A percentile compares a stretch with the other conserved stretches of the same genome.
Conservation (phyloP, 2,329 filamentous ascomycete genomes). For the Graphiopsis chlorocephala region DNA sequence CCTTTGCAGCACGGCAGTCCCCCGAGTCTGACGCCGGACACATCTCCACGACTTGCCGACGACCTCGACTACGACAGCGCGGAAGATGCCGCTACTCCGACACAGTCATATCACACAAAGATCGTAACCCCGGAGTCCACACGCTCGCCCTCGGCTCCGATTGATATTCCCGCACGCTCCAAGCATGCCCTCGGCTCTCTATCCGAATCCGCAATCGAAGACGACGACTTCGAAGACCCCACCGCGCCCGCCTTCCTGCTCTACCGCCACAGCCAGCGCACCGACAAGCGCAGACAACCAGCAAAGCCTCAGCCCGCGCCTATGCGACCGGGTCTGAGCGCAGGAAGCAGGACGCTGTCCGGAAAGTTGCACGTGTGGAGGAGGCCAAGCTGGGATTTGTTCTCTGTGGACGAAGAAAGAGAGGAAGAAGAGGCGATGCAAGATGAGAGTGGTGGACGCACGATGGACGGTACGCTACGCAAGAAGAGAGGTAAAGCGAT, state of each 20-base stretch:
- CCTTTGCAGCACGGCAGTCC: conserved; percentile 18
- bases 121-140: not conserved
- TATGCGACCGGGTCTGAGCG: conserved; percentile 29
- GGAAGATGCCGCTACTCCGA: not conserved
- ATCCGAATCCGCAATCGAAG: conserved; percentile 18
- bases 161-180: conserved; percentile 2
- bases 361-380: conserved; percentile 33
- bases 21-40: conserved; percentile 33
- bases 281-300: not conserved
- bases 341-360: conserved; percentile 28
- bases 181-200: not conserved
- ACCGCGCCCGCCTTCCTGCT: conserved; percentile 27
- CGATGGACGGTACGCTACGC: not conserved
- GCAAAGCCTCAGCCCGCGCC: not conserved
- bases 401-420: conserved; percentile 28
- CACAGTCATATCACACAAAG: not conserved
- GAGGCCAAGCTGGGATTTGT: conserved; percentile 30
- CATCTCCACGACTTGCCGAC: conserved; percentile 30
- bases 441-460: not conserved
- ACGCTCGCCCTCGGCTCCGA: not conserved
- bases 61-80: conserved; percentile 27
- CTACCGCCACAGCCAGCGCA: conserved; percentile 19
- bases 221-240: conserved; percentile 23
- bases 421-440: conserved; percentile 24
- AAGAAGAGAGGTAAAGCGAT: not conserved